Base-by-base conservation (phyloP, 1,284 basidiomycete genomes). In the Melampsora larici-populina region DNA sequence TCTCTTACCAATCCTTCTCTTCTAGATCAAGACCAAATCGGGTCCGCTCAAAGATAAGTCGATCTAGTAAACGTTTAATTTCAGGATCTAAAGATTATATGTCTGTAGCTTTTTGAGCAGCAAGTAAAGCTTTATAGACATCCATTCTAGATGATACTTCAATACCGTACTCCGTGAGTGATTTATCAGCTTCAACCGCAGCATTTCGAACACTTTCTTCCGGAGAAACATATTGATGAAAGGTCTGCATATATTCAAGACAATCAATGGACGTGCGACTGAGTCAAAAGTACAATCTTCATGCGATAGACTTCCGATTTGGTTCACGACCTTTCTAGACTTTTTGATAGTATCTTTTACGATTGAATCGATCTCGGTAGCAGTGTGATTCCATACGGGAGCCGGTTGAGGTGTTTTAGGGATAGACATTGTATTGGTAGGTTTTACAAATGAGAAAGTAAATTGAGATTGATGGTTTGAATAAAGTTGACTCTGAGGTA, bases 221-320 rank as follows among this genome's bases (percentile, higher is more conserved):
- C 0, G 89, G 85, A 18, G 90, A 90, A 26, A 93, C 90, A 80
- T 92, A 91, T 83, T 92, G 90, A 82, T 92, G 91, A 84, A 93
- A 93, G 0, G 86, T 71, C 76, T 31, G 46, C 31, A 36, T 55
- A n/a, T n/a, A n/a, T n/a, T 24, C 2, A 33, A 24, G n/a, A n/a
- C n/a, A n/a, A 21, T n/a, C 33, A 92, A 87, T 6, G 87, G 85
- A 36, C 87, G 81, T 87, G 89, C 81, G 49, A 81, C 81, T 17
- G 75, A 78, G 60, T 81, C 79, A 76, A 84, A 83, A n/a, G 81
- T 82, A 81, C 88, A 89, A 70, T 89, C 86, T 62, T 87, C 85
- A 3, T 86, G 84, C 36, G 87, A 84, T 33, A 92, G 85, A n/a
- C 87, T 85, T 55, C 87, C 91, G 78, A 94, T 85, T 75, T 85